Percentiles rank a stretch among this genome's conserved stretches.
phyloP scores from a whole-genome alignment of 805 yeast genomes.

The Ogataea ramenticola region DNA sequence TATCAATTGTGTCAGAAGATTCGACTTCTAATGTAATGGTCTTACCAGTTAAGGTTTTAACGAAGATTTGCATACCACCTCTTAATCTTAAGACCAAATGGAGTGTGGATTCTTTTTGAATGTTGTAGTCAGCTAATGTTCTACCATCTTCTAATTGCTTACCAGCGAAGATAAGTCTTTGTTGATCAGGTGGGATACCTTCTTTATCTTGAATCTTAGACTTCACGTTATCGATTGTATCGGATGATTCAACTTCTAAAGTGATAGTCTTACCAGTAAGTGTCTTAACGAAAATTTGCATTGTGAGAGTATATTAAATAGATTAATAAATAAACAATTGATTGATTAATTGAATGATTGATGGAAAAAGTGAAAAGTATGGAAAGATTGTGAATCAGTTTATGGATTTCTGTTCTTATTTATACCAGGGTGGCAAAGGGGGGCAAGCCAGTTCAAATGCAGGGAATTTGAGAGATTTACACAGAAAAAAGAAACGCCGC shows the following conservation, averaged over 20 bases:
- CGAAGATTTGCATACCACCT: conserved; percentile 80
- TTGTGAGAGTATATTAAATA: conserved; percentile 7
- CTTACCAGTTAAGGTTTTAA: conserved; percentile 85
- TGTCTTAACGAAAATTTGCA: conserved; percentile 74
- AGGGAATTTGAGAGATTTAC: too few relatives aligned
- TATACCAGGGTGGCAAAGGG: too few relatives aligned
- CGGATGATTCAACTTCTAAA: conserved; percentile 68
- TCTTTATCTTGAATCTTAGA: conserved; percentile 36
- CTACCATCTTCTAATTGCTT: conserved; percentile 58
- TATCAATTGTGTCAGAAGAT: too few relatives aligned
- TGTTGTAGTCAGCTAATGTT: conserved; percentile 79
- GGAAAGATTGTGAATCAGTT: too few relatives aligned
- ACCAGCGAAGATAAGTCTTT: conserved; percentile 36
- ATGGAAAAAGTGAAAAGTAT: too few relatives aligned
- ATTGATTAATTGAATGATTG: background rate
- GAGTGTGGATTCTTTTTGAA: conserved; percentile 34
- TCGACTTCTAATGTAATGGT: too few relatives aligned
- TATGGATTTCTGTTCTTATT: too few relatives aligned
- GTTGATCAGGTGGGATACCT: conserved; percentile 37
- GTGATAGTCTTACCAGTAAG: conserved; percentile 90
- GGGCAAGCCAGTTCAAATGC: too few relatives aligned
- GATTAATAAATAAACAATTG: background rate
- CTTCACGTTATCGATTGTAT: conserved; percentile 37
- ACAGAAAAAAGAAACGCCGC: too few relatives aligned
- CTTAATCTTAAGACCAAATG: conserved; percentile 30